Conservation (phyloP, 2,329 filamentous ascomycete species). For the Cadophora luteo-olivacea region DNA sequence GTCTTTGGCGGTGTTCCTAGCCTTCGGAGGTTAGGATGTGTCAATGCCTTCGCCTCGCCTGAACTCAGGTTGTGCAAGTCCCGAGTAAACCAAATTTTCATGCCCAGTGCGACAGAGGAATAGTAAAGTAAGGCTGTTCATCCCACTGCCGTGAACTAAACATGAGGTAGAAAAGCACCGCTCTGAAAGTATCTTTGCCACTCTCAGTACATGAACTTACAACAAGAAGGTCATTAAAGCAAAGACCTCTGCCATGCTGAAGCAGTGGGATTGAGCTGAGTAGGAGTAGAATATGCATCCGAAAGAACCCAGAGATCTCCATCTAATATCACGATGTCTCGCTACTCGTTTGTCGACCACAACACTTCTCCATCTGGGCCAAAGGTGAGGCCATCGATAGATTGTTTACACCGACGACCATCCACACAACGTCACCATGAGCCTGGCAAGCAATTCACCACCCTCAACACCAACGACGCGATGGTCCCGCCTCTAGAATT, state of each 20-base stretch:
- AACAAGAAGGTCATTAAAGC: not conserved
- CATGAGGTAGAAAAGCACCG: not conserved
- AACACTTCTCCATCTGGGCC: not conserved
- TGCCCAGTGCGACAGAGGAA: not conserved
- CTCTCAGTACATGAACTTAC: not conserved
- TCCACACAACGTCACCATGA: not conserved
- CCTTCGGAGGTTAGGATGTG: not conserved
- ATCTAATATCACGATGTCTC: not conserved
- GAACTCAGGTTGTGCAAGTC: not conserved
- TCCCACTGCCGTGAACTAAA: not conserved
- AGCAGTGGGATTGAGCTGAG: not conserved
- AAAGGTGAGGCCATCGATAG: conserved; percentile 7
- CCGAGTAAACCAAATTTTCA: not conserved
- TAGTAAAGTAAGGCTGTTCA: not conserved
- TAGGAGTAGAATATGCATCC: not conserved
- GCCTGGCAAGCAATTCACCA: conserved; percentile 13
- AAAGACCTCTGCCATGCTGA: not conserved
- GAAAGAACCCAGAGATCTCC: not conserved
- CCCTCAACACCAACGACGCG: not conserved
- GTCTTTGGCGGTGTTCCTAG: not conserved
- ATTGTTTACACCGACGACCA: conserved; percentile 2
- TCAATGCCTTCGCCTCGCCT: not conserved
- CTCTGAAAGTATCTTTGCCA: not conserved
- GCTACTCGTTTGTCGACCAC: not conserved
- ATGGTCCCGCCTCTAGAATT: conserved; percentile 14